phyloP scores from a whole-genome alignment of 2,329 filamentous ascomycete genomes.

The Diaporthe sp. region DNA sequence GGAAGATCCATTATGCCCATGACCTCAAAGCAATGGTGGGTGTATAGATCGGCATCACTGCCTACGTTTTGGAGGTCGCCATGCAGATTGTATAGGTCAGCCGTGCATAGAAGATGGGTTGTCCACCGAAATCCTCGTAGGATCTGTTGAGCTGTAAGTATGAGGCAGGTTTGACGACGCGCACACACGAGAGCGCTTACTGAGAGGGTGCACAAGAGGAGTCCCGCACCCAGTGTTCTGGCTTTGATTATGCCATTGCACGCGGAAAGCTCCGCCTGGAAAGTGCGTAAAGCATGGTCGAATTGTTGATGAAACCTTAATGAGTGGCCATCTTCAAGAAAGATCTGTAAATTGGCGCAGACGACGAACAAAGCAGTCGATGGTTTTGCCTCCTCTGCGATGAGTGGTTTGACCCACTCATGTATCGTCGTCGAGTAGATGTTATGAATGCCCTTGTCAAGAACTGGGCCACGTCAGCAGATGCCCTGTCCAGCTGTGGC shows the following conservation, averaged over 20 bases:
- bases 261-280: not conserved
- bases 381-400: constrained; percentile 8
- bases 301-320: constrained; percentile 12
- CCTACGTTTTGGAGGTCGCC: constrained; percentile 6
- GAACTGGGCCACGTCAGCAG: not conserved
- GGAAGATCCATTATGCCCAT: constrained; percentile 15
- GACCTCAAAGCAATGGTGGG: constrained; percentile 14
- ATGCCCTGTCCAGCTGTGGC: not conserved
- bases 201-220: constrained; percentile 1
- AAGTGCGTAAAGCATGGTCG: not conserved
- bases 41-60: constrained; percentile 6
- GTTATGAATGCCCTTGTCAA: constrained; percentile 1
- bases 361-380: constrained; percentile 7
- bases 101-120: constrained; percentile 1
- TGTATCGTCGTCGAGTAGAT: not conserved
- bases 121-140: constrained; percentile 1
- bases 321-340: not conserved
- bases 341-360: constrained; percentile 9
- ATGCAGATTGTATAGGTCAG: constrained; percentile 11
- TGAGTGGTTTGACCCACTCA: constrained; percentile 19
- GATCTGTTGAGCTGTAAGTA: not conserved
- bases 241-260: not conserved
- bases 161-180: too few relatives aligned
- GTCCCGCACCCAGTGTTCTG: constrained; percentile 3
- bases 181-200: not conserved